Evolutionary conservation across 495 filamentous ascomycete genomes (phyloP).

Genomic region (Lepidopterella palustris): DNA sequence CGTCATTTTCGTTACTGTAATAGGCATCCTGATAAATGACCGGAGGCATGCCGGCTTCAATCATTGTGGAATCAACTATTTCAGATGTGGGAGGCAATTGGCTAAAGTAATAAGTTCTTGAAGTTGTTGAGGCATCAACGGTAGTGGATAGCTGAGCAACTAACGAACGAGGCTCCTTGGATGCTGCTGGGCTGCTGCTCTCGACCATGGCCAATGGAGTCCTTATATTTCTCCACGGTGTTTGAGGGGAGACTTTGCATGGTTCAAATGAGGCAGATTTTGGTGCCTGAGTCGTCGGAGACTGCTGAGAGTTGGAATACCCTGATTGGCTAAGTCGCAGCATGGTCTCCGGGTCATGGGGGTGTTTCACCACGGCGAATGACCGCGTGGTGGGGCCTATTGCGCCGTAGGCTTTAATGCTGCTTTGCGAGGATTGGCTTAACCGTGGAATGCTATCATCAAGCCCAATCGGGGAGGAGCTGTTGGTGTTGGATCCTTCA

Average conservation of each 20-base stretch:
- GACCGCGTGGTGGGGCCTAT: slow-evolving; percentile 40
- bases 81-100: slow-evolving; percentile 31
- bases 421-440: slow-evolving; percentile 31
- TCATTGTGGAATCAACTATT: slow-evolving; percentile 33
- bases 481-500: not conserved
- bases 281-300: slow-evolving; percentile 15
- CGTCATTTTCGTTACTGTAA: slow-evolving; percentile 81
- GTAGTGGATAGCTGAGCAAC: not conserved
- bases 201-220: slow-evolving; percentile 6
- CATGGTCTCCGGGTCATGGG: slow-evolving; percentile 57
- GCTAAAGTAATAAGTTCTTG: slow-evolving; percentile 30
- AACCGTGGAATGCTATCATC: not conserved
- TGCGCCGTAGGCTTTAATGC: slow-evolving; percentile 29
- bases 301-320: slow-evolving; percentile 39
- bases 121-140: not conserved
- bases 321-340: slow-evolving; percentile 63
- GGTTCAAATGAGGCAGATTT: slow-evolving; percentile 1
- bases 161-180: slow-evolving; percentile 12
- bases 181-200: slow-evolving; percentile 1
- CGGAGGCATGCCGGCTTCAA: slow-evolving; percentile 37
- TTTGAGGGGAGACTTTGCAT: slow-evolving; percentile 8
- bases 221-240: slow-evolving; percentile 27
- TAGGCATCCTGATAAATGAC: slow-evolving; percentile 80
- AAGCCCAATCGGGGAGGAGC: not conserved
- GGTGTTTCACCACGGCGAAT: slow-evolving; percentile 77